Evolutionary conservation across 805 yeast genomes (phyloP), one percentile per base, ranked within the genome.

Genomic region (Metschnikowia drakensbergensis): DNA sequence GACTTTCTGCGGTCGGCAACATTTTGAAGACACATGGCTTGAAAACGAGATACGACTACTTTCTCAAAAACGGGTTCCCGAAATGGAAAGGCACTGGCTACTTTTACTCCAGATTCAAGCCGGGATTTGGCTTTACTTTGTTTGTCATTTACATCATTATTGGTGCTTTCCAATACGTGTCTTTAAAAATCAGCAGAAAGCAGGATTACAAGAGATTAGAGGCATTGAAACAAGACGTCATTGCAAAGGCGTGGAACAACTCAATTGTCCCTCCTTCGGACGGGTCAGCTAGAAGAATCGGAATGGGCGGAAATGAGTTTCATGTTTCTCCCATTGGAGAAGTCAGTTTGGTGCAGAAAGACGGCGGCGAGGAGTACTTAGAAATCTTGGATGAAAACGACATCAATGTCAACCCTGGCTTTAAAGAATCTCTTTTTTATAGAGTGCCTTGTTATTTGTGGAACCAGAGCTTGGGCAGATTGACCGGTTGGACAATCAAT

Each of bases 31-130:
- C 72, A 48, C 63, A 60, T 23, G 68, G 78, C 25, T 79, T 80
- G 47, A 74, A 75, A 49, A 80, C 83, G 53, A 75, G 89, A 6
- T 94, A 94, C 65, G 98, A 94, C 65, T 90, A 81, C 65, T 94
- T 88, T 67, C 71, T 87, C 46, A 73, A 79, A 37, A 78, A 81
- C 56, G 97, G 98, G 6, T 92, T 94, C 68, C 98, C 99, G 5
- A 74, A 76, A 52, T 88, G 86, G 79, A 82, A 82, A 49, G 88
- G 83, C 11, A 75, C 82, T 22, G 88, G 81, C 46, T 80, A 86
- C 72, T 73, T 74, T 53, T 80, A 85, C 63, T 63, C 80, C 60
- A 76, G 83, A 65, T 89, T 75, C 75, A 79, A 84, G 59, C 97
- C 90, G 23, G 84, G 85, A 35, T 62, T 78, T 30, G 55, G 75